Base-by-base conservation (phyloP, 2,329 filamentous ascomycete genomes). In the Hypoxylon sp. region DNA sequence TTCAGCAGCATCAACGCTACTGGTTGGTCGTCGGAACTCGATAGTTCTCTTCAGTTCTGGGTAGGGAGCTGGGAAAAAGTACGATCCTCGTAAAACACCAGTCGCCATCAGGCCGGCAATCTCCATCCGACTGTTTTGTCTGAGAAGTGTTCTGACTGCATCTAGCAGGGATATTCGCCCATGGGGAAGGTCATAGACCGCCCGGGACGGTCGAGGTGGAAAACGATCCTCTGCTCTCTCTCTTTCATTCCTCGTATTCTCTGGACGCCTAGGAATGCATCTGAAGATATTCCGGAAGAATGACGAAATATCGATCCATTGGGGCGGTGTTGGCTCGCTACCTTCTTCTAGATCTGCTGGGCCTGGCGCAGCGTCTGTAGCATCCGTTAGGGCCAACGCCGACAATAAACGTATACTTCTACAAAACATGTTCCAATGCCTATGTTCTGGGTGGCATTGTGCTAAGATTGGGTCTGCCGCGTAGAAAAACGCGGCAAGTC, bases 1-100 rank as follows among this genome's bases (percentile, higher is more conserved):
- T 47, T 58, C 52, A 17, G 53, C 56, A 5, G 67, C 21, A 7
- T 69, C 64, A 2, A 65, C 19, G 2, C 42, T 64, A 42, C 39
- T 31, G 3, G 64, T 56, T 6, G 55, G 29, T 35, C 63, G 63
- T 1, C 67, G 60, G 21, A 69, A 69, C 44, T 69, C 67, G 21
- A 69, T 62, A 4, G 67, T 69, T 10, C 60, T 60, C 37, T 64
- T 67, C 1, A 0, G 1, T 0, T 53, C 37, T 4, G 0, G 3
- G 0, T 5, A 0, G 1, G 60, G 32, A 1, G 35, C n/a, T 0
- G 7, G 1, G 13, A 67, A 64, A 7, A 13, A 46, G 13, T 62
- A 65, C 2, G 52, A 39, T 5, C 27, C 5, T 3, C 56, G 15
- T 1, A 2, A 3, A 2, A 0, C 0, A 0, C 24, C 13, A 7